phyloP scores from a whole-genome alignment of 164 flowering plant genomes.

The Taxillus chinensis region DNA sequence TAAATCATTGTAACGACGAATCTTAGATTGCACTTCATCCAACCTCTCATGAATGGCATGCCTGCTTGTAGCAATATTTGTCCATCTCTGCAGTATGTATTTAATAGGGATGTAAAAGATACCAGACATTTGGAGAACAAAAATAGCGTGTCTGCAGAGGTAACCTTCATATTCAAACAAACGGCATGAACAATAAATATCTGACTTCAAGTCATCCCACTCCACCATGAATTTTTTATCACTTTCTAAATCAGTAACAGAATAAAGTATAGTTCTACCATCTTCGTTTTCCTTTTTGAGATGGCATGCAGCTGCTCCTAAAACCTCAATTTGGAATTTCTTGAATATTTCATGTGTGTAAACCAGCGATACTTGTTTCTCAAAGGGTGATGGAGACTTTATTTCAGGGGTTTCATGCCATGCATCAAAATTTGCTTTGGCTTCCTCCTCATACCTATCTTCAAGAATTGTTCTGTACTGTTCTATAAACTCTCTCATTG shows the following conservation, averaged over 20 bases:
- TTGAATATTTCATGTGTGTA: conserved; percentile 7
- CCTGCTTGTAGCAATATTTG: conserved; percentile 4
- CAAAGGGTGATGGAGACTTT: conserved; percentile 6
- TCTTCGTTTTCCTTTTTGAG: conserved; percentile 3
- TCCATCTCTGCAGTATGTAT: conserved; percentile 5
- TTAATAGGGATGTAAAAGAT: conserved; percentile 2
- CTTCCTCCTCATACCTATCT: conserved; percentile 33
- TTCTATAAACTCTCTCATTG: conserved; percentile 27
- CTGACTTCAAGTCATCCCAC: conserved; percentile 1
- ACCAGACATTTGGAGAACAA: conserved; percentile 7
- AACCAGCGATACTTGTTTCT: conserved; percentile 2
- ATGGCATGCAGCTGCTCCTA: conserved; percentile 7
- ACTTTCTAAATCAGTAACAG: conserved; percentile 6
- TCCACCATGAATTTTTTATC: conserved; percentile 2
- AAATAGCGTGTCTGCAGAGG: conserved; percentile 4
- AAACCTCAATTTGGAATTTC: conserved; percentile 6
- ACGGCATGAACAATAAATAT: conserved; percentile 7
- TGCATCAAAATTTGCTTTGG: conserved; percentile 36
- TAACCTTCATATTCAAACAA: conserved; percentile 5
- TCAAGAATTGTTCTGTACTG: conserved; percentile 24
- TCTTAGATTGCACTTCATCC: conserved; percentile 1
- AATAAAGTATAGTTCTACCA: neutral
- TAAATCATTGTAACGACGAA: conserved; percentile 32
- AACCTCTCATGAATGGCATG: neutral
- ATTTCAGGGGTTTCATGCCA: conserved; percentile 22